Percentiles rank a stretch among this genome's conserved stretches.
These are phyloP conservation scores for Boletus chippewaensis DNA, from an alignment of 1,284 basidiomycete species.

Conservation along the genomic window DNA sequence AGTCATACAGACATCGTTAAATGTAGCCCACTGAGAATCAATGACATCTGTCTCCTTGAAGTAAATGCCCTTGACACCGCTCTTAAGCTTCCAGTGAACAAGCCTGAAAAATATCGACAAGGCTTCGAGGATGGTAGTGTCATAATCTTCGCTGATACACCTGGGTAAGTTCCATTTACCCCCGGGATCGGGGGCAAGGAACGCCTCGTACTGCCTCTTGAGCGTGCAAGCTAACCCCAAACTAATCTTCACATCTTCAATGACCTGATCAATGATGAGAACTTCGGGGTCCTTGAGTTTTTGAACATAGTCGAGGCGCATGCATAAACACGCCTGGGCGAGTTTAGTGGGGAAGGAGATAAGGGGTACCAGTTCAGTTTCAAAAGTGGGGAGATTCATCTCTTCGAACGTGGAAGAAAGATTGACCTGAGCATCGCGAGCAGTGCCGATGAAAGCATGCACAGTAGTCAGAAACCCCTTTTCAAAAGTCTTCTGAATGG, in stretches of 20 bases:
- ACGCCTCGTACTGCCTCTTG: slow-evolving; percentile 89
- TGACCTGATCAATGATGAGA: slow-evolving; percentile 93
- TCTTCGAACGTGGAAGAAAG: slow-evolving; percentile 67
- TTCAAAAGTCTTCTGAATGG: slow-evolving; percentile 90
- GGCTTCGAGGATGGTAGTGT: slow-evolving; percentile 83
- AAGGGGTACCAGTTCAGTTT: slow-evolving; percentile 86
- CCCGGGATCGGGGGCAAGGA: slow-evolving; percentile 79
- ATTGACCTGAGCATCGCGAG: slow-evolving; percentile 83
- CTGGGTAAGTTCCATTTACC: slow-evolving; percentile 86
- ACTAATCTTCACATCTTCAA: slow-evolving; percentile 88
- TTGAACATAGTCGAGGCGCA: slow-evolving; percentile 86
- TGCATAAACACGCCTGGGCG: slow-evolving; percentile 84
- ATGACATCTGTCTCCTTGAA: slow-evolving; percentile 98
- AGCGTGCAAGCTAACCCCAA: slow-evolving; percentile 92
- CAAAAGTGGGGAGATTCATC: slow-evolving; percentile 91
- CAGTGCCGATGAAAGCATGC: slow-evolving; percentile 79
- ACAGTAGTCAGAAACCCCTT: slow-evolving; percentile 87
- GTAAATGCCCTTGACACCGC: slow-evolving; percentile 85
- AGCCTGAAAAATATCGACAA: slow-evolving; percentile 90
- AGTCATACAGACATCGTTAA: slow-evolving; percentile 89
- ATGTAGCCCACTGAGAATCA: slow-evolving; percentile 94
- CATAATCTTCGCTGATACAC: slow-evolving; percentile 87
- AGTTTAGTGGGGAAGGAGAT: slow-evolving; percentile 95
- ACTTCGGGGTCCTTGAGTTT: slow-evolving; percentile 86
- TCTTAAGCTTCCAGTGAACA: slow-evolving; percentile 93